Evolutionary conservation across 495 filamentous ascomycete genomes (phyloP).

Genomic region (Penicillium psychrofluorescens): DNA sequence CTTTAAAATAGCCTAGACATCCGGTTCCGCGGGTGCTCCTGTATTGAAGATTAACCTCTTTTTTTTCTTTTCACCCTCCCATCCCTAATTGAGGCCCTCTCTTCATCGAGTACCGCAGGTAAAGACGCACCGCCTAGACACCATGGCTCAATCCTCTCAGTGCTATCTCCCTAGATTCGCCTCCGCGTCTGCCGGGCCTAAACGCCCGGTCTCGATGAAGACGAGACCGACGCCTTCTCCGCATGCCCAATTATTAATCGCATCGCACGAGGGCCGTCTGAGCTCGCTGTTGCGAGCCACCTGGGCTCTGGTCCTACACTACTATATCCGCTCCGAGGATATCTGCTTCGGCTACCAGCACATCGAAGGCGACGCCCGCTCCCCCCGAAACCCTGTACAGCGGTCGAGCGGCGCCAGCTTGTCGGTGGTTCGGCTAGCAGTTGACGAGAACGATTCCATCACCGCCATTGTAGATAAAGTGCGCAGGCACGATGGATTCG

Average conservation of each 20-base stretch:
- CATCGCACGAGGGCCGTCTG: slow-evolving; percentile 22
- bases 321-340: slow-evolving; percentile 46
- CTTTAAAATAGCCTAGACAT: slow-evolving; percentile 20
- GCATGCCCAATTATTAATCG: slow-evolving; percentile 28
- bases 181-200: slow-evolving; percentile 20
- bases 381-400: slow-evolving; percentile 12
- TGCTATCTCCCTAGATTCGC: slow-evolving; percentile 33
- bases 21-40: slow-evolving; percentile 8
- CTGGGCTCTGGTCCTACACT: slow-evolving; percentile 48
- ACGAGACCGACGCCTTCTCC: slow-evolving; percentile 23
- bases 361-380: slow-evolving; percentile 17
- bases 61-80: slow-evolving; percentile 3
- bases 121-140: slow-evolving; percentile 3
- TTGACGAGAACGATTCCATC: slow-evolving; percentile 27
- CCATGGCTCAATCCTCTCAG: slow-evolving; percentile 29
- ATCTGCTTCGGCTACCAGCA: slow-evolving; percentile 50
- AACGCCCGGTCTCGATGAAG: slow-evolving; percentile 31
- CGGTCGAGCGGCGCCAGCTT: slow-evolving; percentile 9
- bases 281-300: slow-evolving; percentile 36
- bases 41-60: not conserved
- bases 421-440: slow-evolving; percentile 16
- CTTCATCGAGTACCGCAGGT: not conserved
- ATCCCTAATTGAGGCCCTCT: slow-evolving; percentile 3
- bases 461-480: slow-evolving; percentile 25
- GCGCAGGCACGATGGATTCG: slow-evolving; percentile 1